phyloP scores from a whole-genome alignment of 2,329 filamentous ascomycete species.

The Aspergillus brasiliensis region DNA sequence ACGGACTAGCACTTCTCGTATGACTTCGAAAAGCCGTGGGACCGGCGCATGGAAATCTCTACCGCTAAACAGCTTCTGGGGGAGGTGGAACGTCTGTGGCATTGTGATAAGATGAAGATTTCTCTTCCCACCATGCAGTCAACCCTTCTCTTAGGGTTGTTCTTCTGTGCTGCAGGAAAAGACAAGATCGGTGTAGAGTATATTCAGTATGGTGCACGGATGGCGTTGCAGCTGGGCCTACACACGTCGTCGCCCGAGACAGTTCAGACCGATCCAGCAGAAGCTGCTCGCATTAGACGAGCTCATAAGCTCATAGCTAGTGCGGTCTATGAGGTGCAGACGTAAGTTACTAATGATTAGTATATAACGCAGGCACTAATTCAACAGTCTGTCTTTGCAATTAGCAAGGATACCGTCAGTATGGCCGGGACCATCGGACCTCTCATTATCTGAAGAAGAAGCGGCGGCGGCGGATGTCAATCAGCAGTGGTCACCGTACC shows the following conservation, averaged over 20 bases:
- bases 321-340: constrained; percentile 1
- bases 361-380: neutral
- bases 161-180: neutral
- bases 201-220: constrained; percentile 1
- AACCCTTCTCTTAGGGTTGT: neutral
- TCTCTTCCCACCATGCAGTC: neutral
- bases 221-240: neutral
- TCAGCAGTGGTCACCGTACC: constrained; percentile 4
- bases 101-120: neutral
- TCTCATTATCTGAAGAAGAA: neutral
- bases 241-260: neutral
- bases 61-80: constrained; percentile 1
- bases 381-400: neutral
- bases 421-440: neutral
- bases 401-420: neutral
- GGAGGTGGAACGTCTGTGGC: neutral
- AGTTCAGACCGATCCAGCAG: neutral
- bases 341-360: neutral
- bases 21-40: constrained; percentile 5
- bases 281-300: neutral
- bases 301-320: neutral
- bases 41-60: constrained; percentile 1
- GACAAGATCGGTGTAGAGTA: constrained; percentile 3
- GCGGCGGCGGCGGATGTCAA: neutral
- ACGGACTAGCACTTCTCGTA: constrained; percentile 3